Evolutionary conservation across 768 basidiomycete genomes (phyloP), one percentile per base, ranked within the genome.

Genomic region (Erythrobasidium yunnanense): DNA sequence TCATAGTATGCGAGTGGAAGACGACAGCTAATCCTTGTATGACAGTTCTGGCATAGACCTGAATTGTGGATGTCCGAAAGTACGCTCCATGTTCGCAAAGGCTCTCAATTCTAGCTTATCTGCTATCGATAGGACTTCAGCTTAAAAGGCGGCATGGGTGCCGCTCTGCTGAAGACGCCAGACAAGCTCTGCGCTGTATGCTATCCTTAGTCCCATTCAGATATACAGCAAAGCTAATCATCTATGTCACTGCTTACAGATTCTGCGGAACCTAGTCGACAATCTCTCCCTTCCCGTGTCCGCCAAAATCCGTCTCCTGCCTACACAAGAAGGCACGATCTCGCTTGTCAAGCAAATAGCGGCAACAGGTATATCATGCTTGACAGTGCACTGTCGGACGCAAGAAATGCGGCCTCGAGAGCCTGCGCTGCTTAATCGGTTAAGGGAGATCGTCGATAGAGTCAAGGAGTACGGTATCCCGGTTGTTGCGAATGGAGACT

Each of bases 371-470:
- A 82, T 99, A 46, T 86, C 83, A 63, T 85, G 85, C 29, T 77
- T 99, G 72, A 99, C 93, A 2, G 86, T 99, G 1, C 95, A 97
- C 73, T 97, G 95, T 73, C 83, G 95, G 55, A 97, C 93, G 66
- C 80, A 87, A 74, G 86, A 84, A 69, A 95, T 95, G 93, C 81
- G 95, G 35, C 84, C 85, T 53, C 79, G 81, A 63, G 90, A 96
- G 69, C 79, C 77, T 27, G 95, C 95, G 0, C 75, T 87, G 51
- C 84, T 89, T 63, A 82, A 85, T 50, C 81, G 92, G 56, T 75
- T 99, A 73, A 78, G 79, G 52, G 90, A 90, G 71, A 87, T 99
- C 66, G 90, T 91, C 22, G 82, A 90, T 7, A 86, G 87, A 71
- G 90, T 93, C 4, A 82, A 83, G 65, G 47, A 51, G 46, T 80